A percentile compares a stretch with the other conserved stretches of the same genome.
phyloP scores from a whole-genome alignment of 805 yeast species.

The Alloascoidea hylecoeti region DNA sequence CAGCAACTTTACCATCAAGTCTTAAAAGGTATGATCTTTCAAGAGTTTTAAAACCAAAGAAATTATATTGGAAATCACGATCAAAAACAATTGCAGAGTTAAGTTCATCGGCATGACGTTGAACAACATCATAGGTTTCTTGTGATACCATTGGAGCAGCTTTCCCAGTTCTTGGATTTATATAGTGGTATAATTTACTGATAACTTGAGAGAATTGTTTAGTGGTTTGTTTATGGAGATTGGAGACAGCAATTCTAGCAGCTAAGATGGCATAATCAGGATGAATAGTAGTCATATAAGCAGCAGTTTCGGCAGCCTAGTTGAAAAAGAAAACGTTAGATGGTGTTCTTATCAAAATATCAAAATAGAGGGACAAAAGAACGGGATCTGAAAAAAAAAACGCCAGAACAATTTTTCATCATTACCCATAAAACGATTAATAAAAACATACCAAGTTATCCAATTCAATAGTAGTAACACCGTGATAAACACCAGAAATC shows the following conservation, averaged over 20 bases:
- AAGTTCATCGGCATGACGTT: slow-evolving; percentile 46
- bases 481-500: slow-evolving; percentile 92
- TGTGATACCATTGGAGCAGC: slow-evolving; percentile 63
- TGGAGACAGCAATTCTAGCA: slow-evolving; percentile 90
- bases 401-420: no score
- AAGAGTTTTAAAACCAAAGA: slow-evolving; percentile 86
- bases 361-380: not conserved
- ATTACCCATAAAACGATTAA: no score
- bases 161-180: slow-evolving; percentile 65
- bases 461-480: slow-evolving; percentile 86
- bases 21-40: slow-evolving; percentile 74
- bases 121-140: slow-evolving; percentile 47
- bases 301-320: slow-evolving; percentile 88
- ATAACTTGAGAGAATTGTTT: slow-evolving; percentile 72
- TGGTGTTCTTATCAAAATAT: not conserved
- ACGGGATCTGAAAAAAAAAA: not conserved
- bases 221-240: slow-evolving; percentile 88
- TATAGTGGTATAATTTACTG: slow-evolving; percentile 56
- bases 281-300: slow-evolving; percentile 92
- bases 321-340: not conserved
- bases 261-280: slow-evolving; percentile 96
- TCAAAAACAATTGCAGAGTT: slow-evolving; percentile 63
- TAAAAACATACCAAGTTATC: slow-evolving; percentile 30
- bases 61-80: slow-evolving; percentile 68
- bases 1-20: slow-evolving; percentile 53